A percentile compares a stretch with the other conserved stretches of the same genome.
phyloP scores from a whole-genome alignment of 2,329 filamentous ascomycete genomes.

The Pleoardoris graminearum region DNA sequence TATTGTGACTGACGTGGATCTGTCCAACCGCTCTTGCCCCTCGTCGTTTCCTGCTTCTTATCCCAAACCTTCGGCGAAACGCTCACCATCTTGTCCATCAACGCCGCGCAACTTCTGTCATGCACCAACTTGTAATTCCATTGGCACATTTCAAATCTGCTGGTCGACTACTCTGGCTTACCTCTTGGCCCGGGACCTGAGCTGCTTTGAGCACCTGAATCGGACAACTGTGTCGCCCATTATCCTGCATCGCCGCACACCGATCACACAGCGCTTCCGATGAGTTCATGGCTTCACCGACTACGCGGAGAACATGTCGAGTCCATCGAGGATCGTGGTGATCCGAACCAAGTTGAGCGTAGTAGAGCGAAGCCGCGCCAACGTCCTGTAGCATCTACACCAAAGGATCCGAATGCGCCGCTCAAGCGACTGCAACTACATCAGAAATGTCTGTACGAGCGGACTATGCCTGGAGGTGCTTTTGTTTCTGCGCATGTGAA shows the following conservation, averaged over 20 bases:
- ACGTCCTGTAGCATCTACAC: constrained; percentile 8
- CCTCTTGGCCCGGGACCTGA: not conserved
- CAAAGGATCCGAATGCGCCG: constrained; percentile 32
- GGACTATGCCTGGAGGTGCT: constrained; percentile 52
- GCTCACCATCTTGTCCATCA: not conserved
- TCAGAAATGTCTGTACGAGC: constrained; percentile 54
- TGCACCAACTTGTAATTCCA: constrained; percentile 1
- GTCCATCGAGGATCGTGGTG: not conserved
- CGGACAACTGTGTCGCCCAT: no score
- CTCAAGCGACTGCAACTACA: constrained; percentile 32
- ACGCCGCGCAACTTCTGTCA: not conserved
- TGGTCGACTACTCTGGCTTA: not conserved
- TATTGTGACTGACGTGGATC: not conserved
- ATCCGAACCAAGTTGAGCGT: not conserved
- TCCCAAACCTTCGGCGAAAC: not conserved
- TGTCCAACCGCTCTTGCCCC: not conserved
- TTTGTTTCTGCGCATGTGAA: constrained; percentile 56
- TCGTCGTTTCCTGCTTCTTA: not conserved
- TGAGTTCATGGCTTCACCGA: constrained; percentile 19
- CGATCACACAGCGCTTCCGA: not conserved
- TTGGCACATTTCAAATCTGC: not conserved
- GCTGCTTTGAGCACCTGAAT: not conserved
- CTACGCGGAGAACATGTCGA: constrained; percentile 7
- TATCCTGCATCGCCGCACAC: no score
- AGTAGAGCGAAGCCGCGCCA: constrained; percentile 11